A percentile compares a stretch with the other conserved stretches of the same genome.
Conservation (phyloP, 2,329 filamentous ascomycete genomes). For the Ophiostoma ulmi region DNA sequence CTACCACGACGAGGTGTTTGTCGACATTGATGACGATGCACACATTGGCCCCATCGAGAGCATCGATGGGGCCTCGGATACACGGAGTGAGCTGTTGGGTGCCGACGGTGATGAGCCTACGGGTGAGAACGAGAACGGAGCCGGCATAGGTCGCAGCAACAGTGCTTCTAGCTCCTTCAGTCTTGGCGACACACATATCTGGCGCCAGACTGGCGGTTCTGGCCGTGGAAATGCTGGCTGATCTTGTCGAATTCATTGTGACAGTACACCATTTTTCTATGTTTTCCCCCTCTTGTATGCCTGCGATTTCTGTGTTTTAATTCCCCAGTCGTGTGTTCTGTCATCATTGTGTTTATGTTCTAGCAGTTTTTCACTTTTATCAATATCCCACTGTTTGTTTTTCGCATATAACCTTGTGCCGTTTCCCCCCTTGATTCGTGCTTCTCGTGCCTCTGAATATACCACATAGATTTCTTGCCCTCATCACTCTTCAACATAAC, state of each 20-base stretch:
- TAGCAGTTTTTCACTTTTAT: not conserved
- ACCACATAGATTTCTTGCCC: conserved; percentile 15
- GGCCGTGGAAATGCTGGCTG: conserved; percentile 2
- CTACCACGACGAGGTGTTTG: conserved; percentile 21
- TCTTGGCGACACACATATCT: conserved; percentile 48
- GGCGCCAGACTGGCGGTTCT: conserved; percentile 37
- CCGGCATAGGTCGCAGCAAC: conserved; percentile 34
- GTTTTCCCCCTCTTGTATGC: not conserved
- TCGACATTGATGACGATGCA: conserved; percentile 13
- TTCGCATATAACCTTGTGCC: not conserved
- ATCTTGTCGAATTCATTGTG: not conserved
- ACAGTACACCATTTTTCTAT: not conserved
- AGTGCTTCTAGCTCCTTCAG: conserved; percentile 41
- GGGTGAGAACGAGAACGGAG: not conserved
- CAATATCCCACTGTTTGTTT: conserved; percentile 7
- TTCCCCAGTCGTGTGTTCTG: conserved; percentile 10
- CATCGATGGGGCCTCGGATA: not conserved
- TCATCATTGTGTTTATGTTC: not conserved
- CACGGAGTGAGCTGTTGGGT: not conserved
- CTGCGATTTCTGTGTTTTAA: not conserved
- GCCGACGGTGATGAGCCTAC: not conserved
- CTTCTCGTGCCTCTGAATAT: conserved; percentile 2
- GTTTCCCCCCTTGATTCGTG: not conserved
- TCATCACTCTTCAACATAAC: not conserved
- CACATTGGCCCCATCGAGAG: not conserved